Evolutionary conservation across 1,284 basidiomycete genomes (phyloP), one percentile per base, ranked within the genome.

Genomic region (Hemileia vastatrix): DNA sequence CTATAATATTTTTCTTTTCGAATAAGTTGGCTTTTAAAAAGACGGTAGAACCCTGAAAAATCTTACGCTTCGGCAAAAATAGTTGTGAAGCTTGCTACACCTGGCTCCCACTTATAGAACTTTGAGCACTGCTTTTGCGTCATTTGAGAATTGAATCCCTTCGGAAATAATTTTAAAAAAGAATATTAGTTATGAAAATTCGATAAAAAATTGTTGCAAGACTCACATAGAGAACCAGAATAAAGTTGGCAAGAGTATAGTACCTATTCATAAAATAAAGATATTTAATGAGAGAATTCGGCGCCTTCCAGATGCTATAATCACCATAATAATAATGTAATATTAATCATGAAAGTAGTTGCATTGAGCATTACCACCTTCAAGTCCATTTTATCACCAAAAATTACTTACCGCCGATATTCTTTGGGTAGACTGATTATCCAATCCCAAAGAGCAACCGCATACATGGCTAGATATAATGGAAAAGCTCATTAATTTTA

Each of bases 21-120:
- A n/a, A n/a, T n/a, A n/a, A n/a, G n/a, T n/a, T n/a, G n/a, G n/a
- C n/a, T n/a, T n/a, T n/a, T n/a, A n/a, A n/a, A n/a, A n/a, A n/a
- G n/a, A n/a, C n/a, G n/a, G n/a, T n/a, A n/a, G n/a, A n/a, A n/a
- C n/a, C n/a, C n/a, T n/a, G n/a, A n/a, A n/a, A n/a, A n/a, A n/a
- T n/a, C n/a, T n/a, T n/a, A n/a, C n/a, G n/a, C n/a, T 40, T 62
- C 59, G 8, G 59, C 59, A 55, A 62, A 62, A 45, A 62, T 62
- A 4, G 59, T 62, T 2, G 59, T 62, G 15, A 62, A 62, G 11
- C 52, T 54, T 6, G 59, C 59, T 21, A 62, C 3, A 33, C 59
- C 59, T 19, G 59, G 59, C 33, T 62, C 59, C 59, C 59, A 62
- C 53, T 62, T 62, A 36, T 54, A 62, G 33, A 62, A 62, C 8